Evolutionary conservation across 495 filamentous ascomycete species (phyloP).

Genomic region (Friedmanniomyces simplex): DNA sequence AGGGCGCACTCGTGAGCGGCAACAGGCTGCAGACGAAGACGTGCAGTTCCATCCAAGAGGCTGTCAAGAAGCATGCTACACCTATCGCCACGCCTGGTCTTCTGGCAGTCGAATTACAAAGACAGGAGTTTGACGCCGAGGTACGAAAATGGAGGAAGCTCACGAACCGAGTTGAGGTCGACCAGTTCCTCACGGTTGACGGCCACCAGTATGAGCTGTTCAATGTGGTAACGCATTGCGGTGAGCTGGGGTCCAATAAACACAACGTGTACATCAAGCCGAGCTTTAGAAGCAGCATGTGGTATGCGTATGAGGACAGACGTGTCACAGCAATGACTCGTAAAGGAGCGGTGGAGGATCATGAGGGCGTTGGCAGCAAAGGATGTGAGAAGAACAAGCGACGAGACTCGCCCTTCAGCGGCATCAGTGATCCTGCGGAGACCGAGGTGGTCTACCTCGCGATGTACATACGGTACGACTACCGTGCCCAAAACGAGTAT

Average conservation of each 20-base stretch:
- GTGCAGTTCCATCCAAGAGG: conserved; percentile 7
- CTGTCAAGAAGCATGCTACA: conserved; percentile 5
- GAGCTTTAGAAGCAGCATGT: conserved; percentile 44
- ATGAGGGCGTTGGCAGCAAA: conserved; percentile 34
- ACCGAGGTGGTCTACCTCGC: conserved; percentile 48
- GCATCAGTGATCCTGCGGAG: conserved; percentile 4
- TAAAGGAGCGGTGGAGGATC: conserved; percentile 44
- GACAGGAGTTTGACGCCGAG: conserved; percentile 43
- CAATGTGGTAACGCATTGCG: conserved; percentile 52
- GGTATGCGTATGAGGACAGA: conserved; percentile 51
- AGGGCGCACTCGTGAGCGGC: conserved; percentile 3
- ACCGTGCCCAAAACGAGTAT: neutral
- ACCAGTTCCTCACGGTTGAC: conserved; percentile 41
- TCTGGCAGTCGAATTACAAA: conserved; percentile 49
- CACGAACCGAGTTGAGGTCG: conserved; percentile 45
- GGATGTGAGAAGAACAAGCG: neutral
- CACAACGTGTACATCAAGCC: conserved; percentile 55
- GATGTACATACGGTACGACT: conserved; percentile 49
- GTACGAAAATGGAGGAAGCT: conserved; percentile 48
- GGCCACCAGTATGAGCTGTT: conserved; percentile 45
- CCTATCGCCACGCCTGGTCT: conserved; percentile 31
- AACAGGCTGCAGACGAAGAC: conserved; percentile 14
- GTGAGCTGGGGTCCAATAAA: conserved; percentile 48
- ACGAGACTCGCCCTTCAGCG: neutral
- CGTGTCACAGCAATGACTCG: conserved; percentile 48